Evolutionary conservation across 257 asterid genomes (phyloP).

Genomic region (Paraleonurus japonicus): DNA sequence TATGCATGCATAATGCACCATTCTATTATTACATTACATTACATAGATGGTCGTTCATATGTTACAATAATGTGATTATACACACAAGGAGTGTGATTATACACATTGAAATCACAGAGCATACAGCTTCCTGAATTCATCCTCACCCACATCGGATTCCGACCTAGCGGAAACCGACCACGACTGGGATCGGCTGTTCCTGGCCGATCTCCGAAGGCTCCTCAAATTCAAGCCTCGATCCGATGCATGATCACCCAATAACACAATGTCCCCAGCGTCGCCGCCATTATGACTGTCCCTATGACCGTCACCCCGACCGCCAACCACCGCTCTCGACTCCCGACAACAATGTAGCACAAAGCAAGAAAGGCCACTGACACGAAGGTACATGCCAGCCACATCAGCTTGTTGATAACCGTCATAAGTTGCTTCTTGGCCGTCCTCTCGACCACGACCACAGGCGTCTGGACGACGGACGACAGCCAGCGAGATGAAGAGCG

Average conservation of each 20-base stretch:
- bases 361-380: constrained; percentile 63
- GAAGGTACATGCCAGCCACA: constrained; percentile 80
- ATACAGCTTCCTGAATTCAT: constrained; percentile 56
- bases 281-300: constrained; percentile 63
- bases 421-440: constrained; percentile 60
- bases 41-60: constrained; percentile 13
- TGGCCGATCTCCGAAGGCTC: constrained; percentile 47
- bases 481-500: constrained; percentile 72
- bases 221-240: constrained; percentile 65
- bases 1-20: background rate
- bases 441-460: constrained; percentile 68
- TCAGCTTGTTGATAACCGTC: constrained; percentile 74
- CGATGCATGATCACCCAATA: constrained; percentile 69
- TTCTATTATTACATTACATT: background rate
- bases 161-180: constrained; percentile 50
- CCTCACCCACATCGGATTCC: constrained; percentile 51
- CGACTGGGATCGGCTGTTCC: constrained; percentile 53
- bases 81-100: background rate
- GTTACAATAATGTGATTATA: background rate
- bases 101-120: constrained; percentile 45
- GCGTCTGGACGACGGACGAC: constrained; percentile 85
- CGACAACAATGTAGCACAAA: constrained; percentile 56
- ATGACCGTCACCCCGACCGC: constrained; percentile 59
- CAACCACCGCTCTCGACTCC: constrained; percentile 54
- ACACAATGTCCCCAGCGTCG: constrained; percentile 64